Evolutionary conservation across 2,329 filamentous ascomycete species (phyloP).

Genomic region (Exophiala dermatitidis): DNA sequence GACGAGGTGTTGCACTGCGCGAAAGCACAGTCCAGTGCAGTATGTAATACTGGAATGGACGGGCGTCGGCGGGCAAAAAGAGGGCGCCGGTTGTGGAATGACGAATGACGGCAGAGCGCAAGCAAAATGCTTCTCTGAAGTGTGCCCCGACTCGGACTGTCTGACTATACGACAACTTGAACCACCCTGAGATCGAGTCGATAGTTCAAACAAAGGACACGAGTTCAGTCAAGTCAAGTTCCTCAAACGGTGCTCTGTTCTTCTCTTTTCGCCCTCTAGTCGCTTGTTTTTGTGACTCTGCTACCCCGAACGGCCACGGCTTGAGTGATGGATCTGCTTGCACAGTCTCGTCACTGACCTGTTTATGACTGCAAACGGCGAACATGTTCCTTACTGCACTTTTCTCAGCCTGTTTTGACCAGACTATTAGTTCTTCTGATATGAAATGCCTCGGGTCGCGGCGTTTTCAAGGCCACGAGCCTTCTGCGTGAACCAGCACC

Average conservation of each 20-base stretch:
- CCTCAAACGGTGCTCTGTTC: neutral
- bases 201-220: neutral
- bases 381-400: neutral
- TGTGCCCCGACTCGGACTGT: neutral
- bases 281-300: neutral
- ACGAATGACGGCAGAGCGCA: constrained; percentile 1
- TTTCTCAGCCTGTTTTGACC: neutral
- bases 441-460: constrained; percentile 22
- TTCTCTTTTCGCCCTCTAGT: neutral
- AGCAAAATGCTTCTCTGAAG: neutral
- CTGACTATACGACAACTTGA: neutral
- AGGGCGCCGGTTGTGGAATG: constrained; percentile 2
- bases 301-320: neutral
- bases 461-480: constrained; percentile 9
- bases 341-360: neutral
- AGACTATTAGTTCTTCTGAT: constrained; percentile 6
- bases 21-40: neutral
- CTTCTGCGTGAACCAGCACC: constrained; percentile 2
- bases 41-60: neutral
- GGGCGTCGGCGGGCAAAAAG: neutral
- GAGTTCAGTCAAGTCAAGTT: neutral
- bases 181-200: neutral
- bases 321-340: neutral
- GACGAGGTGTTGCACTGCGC: neutral
- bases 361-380: constrained; percentile 4